Evolutionary conservation across 495 filamentous ascomycete species (phyloP), one percentile per base, ranked within the genome.

Genomic region (Penicillium atrosanguineum): DNA sequence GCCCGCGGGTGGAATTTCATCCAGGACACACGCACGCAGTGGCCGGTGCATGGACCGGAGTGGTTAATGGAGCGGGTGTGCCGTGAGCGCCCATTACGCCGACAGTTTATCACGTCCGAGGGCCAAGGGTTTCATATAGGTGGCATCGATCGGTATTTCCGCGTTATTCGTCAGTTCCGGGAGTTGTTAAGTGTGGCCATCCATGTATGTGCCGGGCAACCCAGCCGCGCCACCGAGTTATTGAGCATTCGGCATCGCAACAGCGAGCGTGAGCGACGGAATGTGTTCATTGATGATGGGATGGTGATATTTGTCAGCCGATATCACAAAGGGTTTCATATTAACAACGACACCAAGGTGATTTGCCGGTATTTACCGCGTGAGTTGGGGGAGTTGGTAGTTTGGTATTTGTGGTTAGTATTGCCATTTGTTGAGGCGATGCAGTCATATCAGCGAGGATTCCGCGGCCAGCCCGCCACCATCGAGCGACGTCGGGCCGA

Each of bases 341-440:
- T n/a, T n/a, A n/a, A n/a, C n/a, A n/a, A n/a, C n/a, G n/a, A n/a
- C n/a, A n/a, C n/a, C n/a, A n/a, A n/a, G n/a, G n/a, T n/a, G n/a
- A n/a, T n/a, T n/a, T n/a, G n/a, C n/a, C n/a, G n/a, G n/a, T n/a
- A n/a, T n/a, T n/a, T 46, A 9, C 44, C 26, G 1, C 28, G 28
- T 3, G 18, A 36, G 0, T 7, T 46, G 4, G 26, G 44, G n/a
- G 44, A 46, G 44, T 9, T 46, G 14, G 1, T 46, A 2, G 26
- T 46, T 7, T 46, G 14, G 44, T 46, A 48, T 25, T 14, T 48
- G 21, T 48, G 4, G 45, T 25, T 48, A 21, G 45, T 48, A 12
- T 0, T 48, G 0, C 45, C 8, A 19, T 48, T 48, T 38, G 7
- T 48, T 11, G 45, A 48, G 45, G 28, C 28, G 7, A 2, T 48